A percentile compares a stretch with the other conserved stretches of the same genome.
These are phyloP conservation scores for Fusarium sp. DNA, from an alignment of 2,329 filamentous ascomycete genomes.

Conservation along the genomic window DNA sequence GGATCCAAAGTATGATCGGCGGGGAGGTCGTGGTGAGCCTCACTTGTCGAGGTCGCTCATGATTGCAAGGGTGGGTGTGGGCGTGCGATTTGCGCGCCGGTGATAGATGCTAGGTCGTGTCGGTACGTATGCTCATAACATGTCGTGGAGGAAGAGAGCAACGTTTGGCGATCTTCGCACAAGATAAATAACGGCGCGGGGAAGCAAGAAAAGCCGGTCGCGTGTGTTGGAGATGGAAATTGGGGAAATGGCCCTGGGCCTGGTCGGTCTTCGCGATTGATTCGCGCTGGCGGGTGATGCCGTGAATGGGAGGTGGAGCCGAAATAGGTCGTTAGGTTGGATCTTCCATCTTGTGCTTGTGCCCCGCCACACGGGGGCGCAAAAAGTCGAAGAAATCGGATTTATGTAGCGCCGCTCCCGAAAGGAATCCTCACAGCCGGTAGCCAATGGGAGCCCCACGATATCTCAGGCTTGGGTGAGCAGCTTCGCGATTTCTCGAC, in stretches of 20 bases:
- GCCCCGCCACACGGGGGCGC: neutral
- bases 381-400: constrained; percentile 16
- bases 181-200: neutral
- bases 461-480: constrained; percentile 39
- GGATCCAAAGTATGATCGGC: constrained; percentile 9
- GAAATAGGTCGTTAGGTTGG: neutral
- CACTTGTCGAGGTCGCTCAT: constrained; percentile 98
- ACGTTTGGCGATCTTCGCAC: constrained; percentile 4
- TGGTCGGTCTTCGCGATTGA: constrained; percentile 33
- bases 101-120: constrained; percentile 22
- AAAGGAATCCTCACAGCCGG: constrained; percentile 12
- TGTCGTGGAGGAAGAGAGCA: constrained; percentile 30
- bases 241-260: constrained; percentile 16
- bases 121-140: constrained; percentile 40
- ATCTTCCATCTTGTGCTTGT: neutral
- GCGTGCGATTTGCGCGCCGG: constrained; percentile 39
- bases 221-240: constrained; percentile 22
- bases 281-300: constrained; percentile 22
- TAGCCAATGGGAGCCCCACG: constrained; percentile 41
- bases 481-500: constrained; percentile 40
- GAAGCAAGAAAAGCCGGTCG: constrained; percentile 11
- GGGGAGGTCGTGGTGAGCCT: constrained; percentile 35
- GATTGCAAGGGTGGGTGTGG: constrained; percentile 43
- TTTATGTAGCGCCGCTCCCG: constrained; percentile 29
- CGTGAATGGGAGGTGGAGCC: constrained; percentile 10